These are phyloP conservation scores for Epithele typhae DNA, from an alignment of 768 basidiomycete species.

Conservation along the genomic window DNA sequence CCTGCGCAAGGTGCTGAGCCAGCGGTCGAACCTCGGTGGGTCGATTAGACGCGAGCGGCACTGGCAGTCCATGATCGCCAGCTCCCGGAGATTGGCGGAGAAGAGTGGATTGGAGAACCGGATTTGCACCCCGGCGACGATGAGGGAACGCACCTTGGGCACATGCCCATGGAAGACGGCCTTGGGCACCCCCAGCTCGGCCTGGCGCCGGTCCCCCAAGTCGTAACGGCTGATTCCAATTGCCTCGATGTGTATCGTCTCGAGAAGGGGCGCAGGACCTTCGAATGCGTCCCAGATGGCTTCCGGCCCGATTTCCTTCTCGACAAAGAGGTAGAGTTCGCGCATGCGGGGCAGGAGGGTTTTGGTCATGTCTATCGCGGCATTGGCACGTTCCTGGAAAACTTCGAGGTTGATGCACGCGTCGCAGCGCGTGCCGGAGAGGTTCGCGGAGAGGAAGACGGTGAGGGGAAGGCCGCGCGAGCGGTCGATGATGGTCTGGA, in stretches of 20 bases:
- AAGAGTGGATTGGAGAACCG: too few relatives aligned
- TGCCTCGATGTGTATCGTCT: not conserved
- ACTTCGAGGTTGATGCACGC: not conserved
- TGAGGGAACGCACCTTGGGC: too few relatives aligned
- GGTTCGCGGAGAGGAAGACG: not conserved
- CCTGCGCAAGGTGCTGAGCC: not conserved
- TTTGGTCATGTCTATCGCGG: not conserved
- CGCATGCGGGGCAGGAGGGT: not conserved
- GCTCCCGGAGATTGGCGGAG: too few relatives aligned
- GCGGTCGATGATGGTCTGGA: not conserved
- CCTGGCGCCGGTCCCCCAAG: too few relatives aligned
- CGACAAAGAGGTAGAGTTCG: not conserved
- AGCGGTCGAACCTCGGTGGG: too few relatives aligned
- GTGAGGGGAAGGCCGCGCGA: constrained; percentile 1
- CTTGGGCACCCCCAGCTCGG: too few relatives aligned
- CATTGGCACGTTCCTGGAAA: not conserved
- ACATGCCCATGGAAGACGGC: too few relatives aligned
- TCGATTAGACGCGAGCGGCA: too few relatives aligned
- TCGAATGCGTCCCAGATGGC: not conserved
- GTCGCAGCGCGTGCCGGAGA: not conserved
- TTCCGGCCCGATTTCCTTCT: not conserved
- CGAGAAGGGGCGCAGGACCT: not conserved
- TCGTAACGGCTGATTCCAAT: too few relatives aligned
- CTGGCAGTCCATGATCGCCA: too few relatives aligned
- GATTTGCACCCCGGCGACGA: too few relatives aligned